Evolutionary conservation across 2,329 filamentous ascomycete species (phyloP), one percentile per base, ranked within the genome.

Genomic region (Monosporascus sp.): DNA sequence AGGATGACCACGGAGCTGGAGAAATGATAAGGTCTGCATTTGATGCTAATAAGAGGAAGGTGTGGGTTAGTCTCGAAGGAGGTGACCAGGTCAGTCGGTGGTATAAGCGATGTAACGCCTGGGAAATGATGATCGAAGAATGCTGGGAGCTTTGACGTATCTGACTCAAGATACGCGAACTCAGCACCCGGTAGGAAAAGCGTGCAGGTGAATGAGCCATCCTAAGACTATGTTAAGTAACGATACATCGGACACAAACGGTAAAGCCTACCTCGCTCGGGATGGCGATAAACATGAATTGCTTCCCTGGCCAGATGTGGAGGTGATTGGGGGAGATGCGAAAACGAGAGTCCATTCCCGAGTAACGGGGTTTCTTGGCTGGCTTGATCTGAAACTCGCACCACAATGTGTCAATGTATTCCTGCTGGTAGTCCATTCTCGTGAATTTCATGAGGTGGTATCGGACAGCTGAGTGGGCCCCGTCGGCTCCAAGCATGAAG

Each of bases 261-360:
- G 1, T 20, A 38, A 26, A 19, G 63, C 78, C 61, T 68, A 84
- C 82, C 53, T 80, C 74, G 60, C 82, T 86, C 0, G 94, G 93
- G 44, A 99, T 92, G 19, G 94, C 95, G 66, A 99, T 99, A 73
- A 99, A 99, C 95, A 99, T 97, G 65, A 94, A 93, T 43, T 92
- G 85, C 63, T 86, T 86, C 34, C 90, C 91, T 0, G 94, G 94
- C 94, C 94, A 99, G 67, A 99, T 99, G 71, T 99, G 94, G 1
- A 99, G 79, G 68, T 97, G 92, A 64, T 97, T 90, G 1, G 91
- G 91, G 0, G 91, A 94, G 61, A 97, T 94, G 48, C 80, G 79
- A 67, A 95, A 97, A 60, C 70, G 76, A 27, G 73, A 70, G 46
- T 69, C 61, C 17, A 69, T 59, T 37, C 71, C 68, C 27, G 66